Conservation (phyloP, 257 asterid genomes). For the Plantago elongata region DNA sequence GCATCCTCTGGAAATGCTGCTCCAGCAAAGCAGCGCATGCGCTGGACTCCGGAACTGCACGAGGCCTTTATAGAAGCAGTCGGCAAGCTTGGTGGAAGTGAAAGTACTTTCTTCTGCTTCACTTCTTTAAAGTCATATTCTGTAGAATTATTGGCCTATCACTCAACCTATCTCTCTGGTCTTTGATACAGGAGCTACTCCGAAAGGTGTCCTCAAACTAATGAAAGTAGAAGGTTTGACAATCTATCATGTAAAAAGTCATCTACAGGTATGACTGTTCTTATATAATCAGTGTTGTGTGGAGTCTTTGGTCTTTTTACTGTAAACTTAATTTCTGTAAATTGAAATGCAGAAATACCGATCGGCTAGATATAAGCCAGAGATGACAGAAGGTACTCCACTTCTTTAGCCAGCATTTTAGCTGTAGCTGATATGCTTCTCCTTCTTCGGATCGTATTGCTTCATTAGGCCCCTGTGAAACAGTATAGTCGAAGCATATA, state of each 20-base stretch:
- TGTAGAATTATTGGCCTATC: constrained; percentile 12
- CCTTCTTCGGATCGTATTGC: constrained; percentile 13
- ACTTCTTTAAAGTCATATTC: constrained; percentile 11
- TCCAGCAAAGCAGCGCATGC: constrained; percentile 80
- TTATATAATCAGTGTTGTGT: constrained; percentile 8
- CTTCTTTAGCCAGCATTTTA: constrained; percentile 6
- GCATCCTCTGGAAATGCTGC: constrained; percentile 64
- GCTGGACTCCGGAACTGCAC: constrained; percentile 90
- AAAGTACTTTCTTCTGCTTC: constrained; percentile 44
- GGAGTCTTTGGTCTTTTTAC: constrained; percentile 10
- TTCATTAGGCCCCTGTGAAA: constrained; percentile 10
- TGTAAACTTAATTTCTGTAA: constrained; percentile 22
- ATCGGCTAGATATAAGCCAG: constrained; percentile 86
- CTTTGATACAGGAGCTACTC: constrained; percentile 57
- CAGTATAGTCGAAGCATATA: constrained; percentile 1
- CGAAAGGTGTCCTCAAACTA: constrained; percentile 44
- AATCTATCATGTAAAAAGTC: constrained; percentile 47
- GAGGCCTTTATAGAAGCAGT: constrained; percentile 87
- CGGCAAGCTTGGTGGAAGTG: constrained; percentile 92
- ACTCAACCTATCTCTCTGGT: constrained; percentile 12
- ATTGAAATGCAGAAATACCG: constrained; percentile 73
- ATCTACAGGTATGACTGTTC: constrained; percentile 50
- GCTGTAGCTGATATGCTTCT: constrained; percentile 10
- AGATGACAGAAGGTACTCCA: constrained; percentile 64
- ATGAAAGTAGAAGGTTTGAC: constrained; percentile 52